Base-by-base conservation (phyloP, 2,329 filamentous ascomycete genomes). In the Trichoderma simmonsii region DNA sequence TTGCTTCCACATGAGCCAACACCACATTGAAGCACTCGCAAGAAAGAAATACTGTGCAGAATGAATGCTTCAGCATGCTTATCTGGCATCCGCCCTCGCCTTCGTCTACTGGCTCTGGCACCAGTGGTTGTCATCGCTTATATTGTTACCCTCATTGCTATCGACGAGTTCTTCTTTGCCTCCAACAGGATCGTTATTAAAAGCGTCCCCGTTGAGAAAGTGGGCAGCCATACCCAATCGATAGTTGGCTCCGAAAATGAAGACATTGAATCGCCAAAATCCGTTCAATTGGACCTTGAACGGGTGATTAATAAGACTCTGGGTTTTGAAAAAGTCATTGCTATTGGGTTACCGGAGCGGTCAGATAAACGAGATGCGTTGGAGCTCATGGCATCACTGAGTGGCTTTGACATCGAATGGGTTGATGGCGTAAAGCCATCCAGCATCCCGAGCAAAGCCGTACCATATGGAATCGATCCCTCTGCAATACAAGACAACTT, bases 311-410 rank as follows among this genome's bases (percentile, higher is more conserved):
- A 67, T 57, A 57, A 57, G 57, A 71, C 48, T 8, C 30, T 57
- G 64, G 64, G 64, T 11, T 88, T 89, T 72, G 79, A 86, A 51
- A 82, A 85, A 70, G 84, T 88, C 34, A 83, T 87, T 73, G 85
- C 85, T 9, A 81, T 89, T 62, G 87, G 85, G 39, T 81, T 88
- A 2, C 83, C 85, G 1, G 81, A 81, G 51, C 79, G 87, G 4
- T 84, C 82, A 30, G 87, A 89, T 73, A 83, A 85, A 9, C 82
- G 84, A 36, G 85, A 88, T 79, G 81, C 83, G 1, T 81, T 88
- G 77, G 79, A 81, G 1, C 77, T 87, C 6, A 83, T 84, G 4
- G 85, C 84, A 3, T 81, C 83, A 0, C 79, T 85, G 6, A 86
- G 81, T 21, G 82, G 80, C 8, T 76, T 88, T 12, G 76, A 81